Percentiles rank a stretch among this genome's conserved stretches.
These are phyloP conservation scores for Curvularia sp. DNA, from an alignment of 2,329 filamentous ascomycete species.

Conservation along the genomic window DNA sequence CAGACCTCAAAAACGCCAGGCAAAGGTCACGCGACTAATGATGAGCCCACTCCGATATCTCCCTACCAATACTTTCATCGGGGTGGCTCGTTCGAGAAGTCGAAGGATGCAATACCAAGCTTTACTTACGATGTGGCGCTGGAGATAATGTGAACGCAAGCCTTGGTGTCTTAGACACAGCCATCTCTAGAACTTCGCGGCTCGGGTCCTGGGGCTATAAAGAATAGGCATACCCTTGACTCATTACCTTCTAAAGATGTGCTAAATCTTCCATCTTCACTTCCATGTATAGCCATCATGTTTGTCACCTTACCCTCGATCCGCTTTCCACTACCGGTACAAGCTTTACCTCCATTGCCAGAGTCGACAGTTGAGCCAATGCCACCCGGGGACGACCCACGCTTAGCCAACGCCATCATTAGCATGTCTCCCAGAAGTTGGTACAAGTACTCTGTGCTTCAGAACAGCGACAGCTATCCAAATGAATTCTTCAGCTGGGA, in stretches of 20 bases:
- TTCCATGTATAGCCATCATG: constrained; percentile 5
- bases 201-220: neutral
- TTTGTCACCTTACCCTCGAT: neutral
- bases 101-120: constrained; percentile 7
- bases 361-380: neutral
- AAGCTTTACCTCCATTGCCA: constrained; percentile 1
- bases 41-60: neutral
- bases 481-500: too few species aligned
- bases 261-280: neutral
- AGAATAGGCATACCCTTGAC: neutral
- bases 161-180: constrained; percentile 10
- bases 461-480: neutral
- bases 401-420: neutral
- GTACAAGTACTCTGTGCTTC: constrained; percentile 3
- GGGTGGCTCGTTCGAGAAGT: neutral
- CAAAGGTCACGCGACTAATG: constrained; percentile 9
- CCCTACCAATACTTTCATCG: constrained; percentile 8
- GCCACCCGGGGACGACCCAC: neutral
- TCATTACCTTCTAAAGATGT: neutral
- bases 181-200: neutral
- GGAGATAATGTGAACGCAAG: neutral
- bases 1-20: neutral
- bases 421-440: neutral
- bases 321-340: constrained; percentile 1
- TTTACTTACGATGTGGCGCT: constrained; percentile 7